phyloP scores from a whole-genome alignment of 2,329 filamentous ascomycete species.

The Fusarium sp. region DNA sequence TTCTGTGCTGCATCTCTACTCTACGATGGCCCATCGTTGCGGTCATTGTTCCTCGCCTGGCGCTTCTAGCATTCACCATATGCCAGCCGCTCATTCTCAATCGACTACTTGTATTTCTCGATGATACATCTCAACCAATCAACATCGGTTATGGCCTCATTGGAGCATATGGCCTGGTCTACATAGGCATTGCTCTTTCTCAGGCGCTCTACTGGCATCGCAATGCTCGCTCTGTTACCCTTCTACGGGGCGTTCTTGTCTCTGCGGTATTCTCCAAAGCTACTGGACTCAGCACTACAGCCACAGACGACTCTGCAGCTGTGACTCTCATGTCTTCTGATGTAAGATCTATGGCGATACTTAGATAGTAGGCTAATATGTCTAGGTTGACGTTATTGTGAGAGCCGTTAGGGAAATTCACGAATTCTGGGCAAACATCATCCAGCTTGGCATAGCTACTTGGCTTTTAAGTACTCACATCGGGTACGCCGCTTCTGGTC shows the following conservation, averaged over 20 bases:
- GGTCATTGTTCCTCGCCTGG: constrained; percentile 48
- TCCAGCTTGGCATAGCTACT: constrained; percentile 51
- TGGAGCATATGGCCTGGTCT: constrained; percentile 49
- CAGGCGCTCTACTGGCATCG: constrained; percentile 49
- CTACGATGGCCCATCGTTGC: constrained; percentile 47
- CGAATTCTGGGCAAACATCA: constrained; percentile 52
- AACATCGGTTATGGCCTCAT: constrained; percentile 49
- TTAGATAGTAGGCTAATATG: background rate
- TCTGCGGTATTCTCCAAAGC: constrained; percentile 51
- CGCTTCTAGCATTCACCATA: constrained; percentile 51
- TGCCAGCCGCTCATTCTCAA: constrained; percentile 53
- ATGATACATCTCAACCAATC: constrained; percentile 38
- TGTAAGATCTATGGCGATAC: constrained; percentile 34
- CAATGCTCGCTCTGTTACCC: constrained; percentile 49
- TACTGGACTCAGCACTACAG: constrained; percentile 45
- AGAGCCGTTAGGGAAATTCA: constrained; percentile 51
- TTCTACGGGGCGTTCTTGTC: constrained; percentile 48
- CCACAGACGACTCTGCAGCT: constrained; percentile 48
- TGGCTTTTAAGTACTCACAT: constrained; percentile 50
- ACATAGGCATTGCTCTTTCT: constrained; percentile 47
- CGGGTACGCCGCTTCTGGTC: constrained; percentile 49
- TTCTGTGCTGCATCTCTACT: constrained; percentile 44
- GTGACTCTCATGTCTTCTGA: constrained; percentile 57
- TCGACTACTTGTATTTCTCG: constrained; percentile 49
- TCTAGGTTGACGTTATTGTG: constrained; percentile 53